Base-by-base conservation (phyloP, 1,284 basidiomycete genomes). In the Flammula alnicola region DNA sequence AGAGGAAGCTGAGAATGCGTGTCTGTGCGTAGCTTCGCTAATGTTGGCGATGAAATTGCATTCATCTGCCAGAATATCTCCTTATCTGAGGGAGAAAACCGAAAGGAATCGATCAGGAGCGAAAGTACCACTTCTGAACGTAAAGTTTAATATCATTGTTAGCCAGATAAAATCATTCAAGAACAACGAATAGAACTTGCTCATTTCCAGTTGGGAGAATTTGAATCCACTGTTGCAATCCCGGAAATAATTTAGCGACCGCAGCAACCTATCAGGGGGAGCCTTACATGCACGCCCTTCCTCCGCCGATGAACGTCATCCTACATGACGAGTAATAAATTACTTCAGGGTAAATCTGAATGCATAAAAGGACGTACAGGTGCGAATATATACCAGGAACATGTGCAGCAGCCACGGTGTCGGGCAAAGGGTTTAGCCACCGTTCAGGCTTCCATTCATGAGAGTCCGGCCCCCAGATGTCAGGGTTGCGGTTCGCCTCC, bases 251-350 rank as follows among this genome's bases (percentile, higher is more conserved):
- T 42, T 22, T 20, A 25, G 20, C 9, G 9, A 10, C 22, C 12
- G 11, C 30, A 12, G 5, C 3, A 38, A 9, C 11, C 3, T 8
- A 17, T 7, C 14, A 19, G 22, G 12, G 16, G 16, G 11, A 7
- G 26, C 3, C 61, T 53, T 19, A 64, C 57, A 67, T 61, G 52
- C 73, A 76, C 23, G 72, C 66, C 29, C 72, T 65, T 31, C 70
- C 54, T 4, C 73, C 74, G 4, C 71, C 74, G 14, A 68, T 59
- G 44, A 76, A 75, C 5, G 74, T 73, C 74, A 75, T 75, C 54
- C 73, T 68, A 33, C 12, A 40, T 14, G 32, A 32, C 12, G 39
- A 22, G 39, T 20, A 46, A 30, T 42, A 17, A 41, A 7, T 23
- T 17, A 14, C 7, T 26, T 10, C 16, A 11, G 33, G n/a, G 9